phyloP scores from a whole-genome alignment of 768 basidiomycete genomes.

The Mycena amicta region DNA sequence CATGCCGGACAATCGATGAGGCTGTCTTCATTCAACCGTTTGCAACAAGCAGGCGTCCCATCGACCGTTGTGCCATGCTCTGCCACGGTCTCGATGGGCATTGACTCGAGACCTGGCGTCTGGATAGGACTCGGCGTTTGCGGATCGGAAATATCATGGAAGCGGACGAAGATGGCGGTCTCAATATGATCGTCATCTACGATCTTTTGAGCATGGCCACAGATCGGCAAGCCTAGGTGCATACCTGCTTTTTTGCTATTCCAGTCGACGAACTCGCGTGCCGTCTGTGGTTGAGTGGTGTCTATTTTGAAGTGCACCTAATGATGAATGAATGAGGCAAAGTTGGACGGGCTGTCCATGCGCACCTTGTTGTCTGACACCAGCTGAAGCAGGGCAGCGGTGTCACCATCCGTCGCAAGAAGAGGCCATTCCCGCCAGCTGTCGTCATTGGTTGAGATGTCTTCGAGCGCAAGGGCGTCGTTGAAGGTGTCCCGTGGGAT shows the following conservation, averaged over 20 bases:
- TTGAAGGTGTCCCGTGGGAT: constrained; percentile 67
- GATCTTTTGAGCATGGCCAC: constrained; percentile 8
- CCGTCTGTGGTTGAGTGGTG: constrained; percentile 56
- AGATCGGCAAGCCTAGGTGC: constrained; percentile 19
- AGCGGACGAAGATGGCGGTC: constrained; percentile 57
- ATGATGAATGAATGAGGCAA: constrained; percentile 4
- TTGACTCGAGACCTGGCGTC: constrained; percentile 14
- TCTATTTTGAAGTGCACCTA: constrained; percentile 81
- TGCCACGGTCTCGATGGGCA: constrained; percentile 22
- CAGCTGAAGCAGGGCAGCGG: constrained; percentile 74
- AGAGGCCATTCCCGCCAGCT: constrained; percentile 80
- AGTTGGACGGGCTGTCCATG: too few species aligned
- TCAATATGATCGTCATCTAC: constrained; percentile 87
- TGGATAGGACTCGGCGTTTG: constrained; percentile 20
- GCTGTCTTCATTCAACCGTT: constrained; percentile 31
- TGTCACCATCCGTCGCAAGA: constrained; percentile 78
- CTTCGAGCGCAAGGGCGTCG: constrained; percentile 69
- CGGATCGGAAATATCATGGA: constrained; percentile 27
- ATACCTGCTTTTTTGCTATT: constrained; percentile 89
- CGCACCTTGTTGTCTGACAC: constrained; percentile 78
- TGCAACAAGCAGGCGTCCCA: constrained; percentile 53
- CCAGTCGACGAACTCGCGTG: constrained; percentile 67
- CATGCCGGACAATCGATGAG: constrained; percentile 49
- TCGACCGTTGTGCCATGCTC: constrained; percentile 48
- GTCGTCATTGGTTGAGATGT: constrained; percentile 50